phyloP scores from a whole-genome alignment of 257 asterid species.

The Pogostemon cablin region DNA sequence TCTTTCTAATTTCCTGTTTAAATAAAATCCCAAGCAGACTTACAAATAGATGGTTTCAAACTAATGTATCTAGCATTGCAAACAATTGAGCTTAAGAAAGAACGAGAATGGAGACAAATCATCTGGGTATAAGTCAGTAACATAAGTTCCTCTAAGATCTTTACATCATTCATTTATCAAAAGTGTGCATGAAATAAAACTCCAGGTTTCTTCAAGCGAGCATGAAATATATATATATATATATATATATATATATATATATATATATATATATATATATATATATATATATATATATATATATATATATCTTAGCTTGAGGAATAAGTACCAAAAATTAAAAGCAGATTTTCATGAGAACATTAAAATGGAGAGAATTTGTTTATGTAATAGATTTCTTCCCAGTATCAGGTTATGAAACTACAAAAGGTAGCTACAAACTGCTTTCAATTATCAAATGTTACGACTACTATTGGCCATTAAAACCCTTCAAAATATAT shows the following conservation, averaged over 20 bases:
- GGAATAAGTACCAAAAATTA: slow-evolving; percentile 16
- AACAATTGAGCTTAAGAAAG: slow-evolving; percentile 25
- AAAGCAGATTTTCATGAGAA: background rate
- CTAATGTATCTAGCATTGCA: background rate
- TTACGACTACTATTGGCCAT: background rate
- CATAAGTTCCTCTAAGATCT: slow-evolving; percentile 19
- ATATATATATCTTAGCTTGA: slow-evolving; percentile 4
- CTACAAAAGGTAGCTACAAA: slow-evolving; percentile 20
- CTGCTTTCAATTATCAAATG: background rate
- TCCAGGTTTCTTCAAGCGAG: slow-evolving; percentile 18
- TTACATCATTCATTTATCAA: slow-evolving; percentile 20
- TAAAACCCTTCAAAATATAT: slow-evolving; percentile 4
- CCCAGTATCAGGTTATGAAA: background rate
- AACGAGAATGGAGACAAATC: background rate
- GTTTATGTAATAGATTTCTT: slow-evolving; percentile 1
- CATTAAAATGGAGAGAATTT: background rate
- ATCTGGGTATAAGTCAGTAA: background rate
- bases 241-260: background rate
- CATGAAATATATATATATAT: background rate
- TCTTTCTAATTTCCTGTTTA: background rate
- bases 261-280: background rate
- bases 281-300: background rate
- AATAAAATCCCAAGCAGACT: slow-evolving; percentile 13
- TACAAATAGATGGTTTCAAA: slow-evolving; percentile 13
- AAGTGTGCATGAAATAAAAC: background rate